phyloP scores from a whole-genome alignment of 2,329 filamentous ascomycete genomes.

The Xylaria sp. region DNA sequence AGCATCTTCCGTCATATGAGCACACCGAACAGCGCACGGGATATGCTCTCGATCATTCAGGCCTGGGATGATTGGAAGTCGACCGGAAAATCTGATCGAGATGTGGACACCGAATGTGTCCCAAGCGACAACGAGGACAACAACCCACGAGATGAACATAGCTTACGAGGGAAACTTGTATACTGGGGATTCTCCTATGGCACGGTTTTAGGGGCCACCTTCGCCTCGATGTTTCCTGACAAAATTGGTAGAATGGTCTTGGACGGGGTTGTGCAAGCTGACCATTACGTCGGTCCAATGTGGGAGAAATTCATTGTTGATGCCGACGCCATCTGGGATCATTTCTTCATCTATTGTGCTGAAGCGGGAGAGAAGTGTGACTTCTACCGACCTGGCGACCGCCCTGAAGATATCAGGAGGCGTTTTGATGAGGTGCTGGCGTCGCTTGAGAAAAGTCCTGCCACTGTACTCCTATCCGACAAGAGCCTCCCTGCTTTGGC shows the following conservation, averaged over 20 bases:
- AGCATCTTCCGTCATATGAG: constrained; percentile 33
- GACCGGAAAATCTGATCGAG: constrained; percentile 8
- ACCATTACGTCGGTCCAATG: constrained; percentile 39
- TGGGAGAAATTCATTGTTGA: constrained; percentile 39
- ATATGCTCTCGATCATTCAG: constrained; percentile 39
- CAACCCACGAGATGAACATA: constrained; percentile 11
- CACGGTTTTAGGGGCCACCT: constrained; percentile 36
- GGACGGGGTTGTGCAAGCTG: constrained; percentile 34
- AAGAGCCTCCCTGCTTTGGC: constrained; percentile 34
- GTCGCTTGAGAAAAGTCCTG: constrained; percentile 33
- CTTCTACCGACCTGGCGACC: constrained; percentile 36
- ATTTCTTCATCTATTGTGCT: constrained; percentile 45
- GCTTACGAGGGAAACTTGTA: constrained; percentile 31
- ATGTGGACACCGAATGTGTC: constrained; percentile 9
- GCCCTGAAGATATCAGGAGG: constrained; percentile 27
- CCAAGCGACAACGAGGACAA: constrained; percentile 6
- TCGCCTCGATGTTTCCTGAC: constrained; percentile 40
- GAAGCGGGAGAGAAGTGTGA: constrained; percentile 37
- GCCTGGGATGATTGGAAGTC: constrained; percentile 36
- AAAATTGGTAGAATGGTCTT: constrained; percentile 40
- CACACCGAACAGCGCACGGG: constrained; percentile 35
- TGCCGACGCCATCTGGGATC: constrained; percentile 41
- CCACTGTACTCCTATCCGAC: constrained; percentile 29
- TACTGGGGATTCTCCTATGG: constrained; percentile 41
- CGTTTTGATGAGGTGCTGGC: constrained; percentile 32